phyloP scores from a whole-genome alignment of 768 basidiomycete genomes.

The Chalciporus pseudorubinellus region DNA sequence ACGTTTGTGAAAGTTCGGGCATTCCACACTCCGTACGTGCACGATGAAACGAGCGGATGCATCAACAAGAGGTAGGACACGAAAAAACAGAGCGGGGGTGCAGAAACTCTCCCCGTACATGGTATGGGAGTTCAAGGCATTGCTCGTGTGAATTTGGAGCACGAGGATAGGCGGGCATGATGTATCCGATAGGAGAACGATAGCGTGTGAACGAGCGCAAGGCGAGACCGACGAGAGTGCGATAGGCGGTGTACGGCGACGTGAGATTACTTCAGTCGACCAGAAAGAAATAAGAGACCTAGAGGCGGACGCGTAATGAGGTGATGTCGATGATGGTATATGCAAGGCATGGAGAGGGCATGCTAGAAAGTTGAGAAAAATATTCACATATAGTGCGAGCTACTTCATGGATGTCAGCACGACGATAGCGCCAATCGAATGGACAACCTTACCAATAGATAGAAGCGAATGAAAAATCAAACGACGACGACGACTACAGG shows the following conservation, averaged over 20 bases:
- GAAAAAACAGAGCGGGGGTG: too few species aligned
- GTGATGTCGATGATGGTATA: conserved; percentile 9
- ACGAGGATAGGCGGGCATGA: not conserved
- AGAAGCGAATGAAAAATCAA: conserved; percentile 4
- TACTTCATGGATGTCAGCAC: conserved; percentile 6
- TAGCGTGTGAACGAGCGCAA: not conserved
- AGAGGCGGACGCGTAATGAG: not conserved
- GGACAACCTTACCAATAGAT: conserved; percentile 33
- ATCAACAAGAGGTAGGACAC: too few species aligned
- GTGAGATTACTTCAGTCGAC: conserved; percentile 1
- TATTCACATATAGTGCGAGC: conserved; percentile 35
- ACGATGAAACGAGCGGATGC: too few species aligned
- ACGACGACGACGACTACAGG: conserved; percentile 39
- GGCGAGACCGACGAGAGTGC: not conserved
- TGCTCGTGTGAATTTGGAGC: too few species aligned
- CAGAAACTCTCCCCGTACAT: too few species aligned
- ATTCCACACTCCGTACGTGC: too few species aligned
- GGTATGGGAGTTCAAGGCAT: not conserved
- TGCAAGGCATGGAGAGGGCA: conserved; percentile 23
- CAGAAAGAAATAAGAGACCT: too few species aligned
- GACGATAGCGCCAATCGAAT: too few species aligned
- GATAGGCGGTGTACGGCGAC: not conserved
- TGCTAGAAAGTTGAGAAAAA: conserved; percentile 25
- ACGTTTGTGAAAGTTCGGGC: too few species aligned
- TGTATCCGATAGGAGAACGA: not conserved